phyloP scores from a whole-genome alignment of 202 grass and related monocot species.

The Eragrostis tef region DNA sequence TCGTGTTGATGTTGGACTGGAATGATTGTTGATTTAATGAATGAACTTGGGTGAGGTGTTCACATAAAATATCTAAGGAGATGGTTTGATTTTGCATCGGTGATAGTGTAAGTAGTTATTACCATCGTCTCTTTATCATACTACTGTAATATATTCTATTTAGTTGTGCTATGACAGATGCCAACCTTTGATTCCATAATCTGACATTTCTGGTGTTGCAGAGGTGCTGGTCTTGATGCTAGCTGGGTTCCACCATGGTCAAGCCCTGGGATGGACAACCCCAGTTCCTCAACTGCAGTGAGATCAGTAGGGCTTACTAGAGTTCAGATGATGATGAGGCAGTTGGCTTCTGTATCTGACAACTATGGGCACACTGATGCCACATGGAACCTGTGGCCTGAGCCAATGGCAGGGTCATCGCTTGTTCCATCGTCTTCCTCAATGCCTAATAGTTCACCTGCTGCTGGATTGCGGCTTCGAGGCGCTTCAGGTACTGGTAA shows the following conservation, averaged over 20 bases:
- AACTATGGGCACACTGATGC: slow-evolving; percentile 68
- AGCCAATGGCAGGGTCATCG: slow-evolving; percentile 53
- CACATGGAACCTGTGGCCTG: slow-evolving; percentile 70
- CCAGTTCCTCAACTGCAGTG: slow-evolving; percentile 73
- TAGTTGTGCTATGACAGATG: slow-evolving; percentile 12
- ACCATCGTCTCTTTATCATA: background rate
- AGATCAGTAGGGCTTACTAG: slow-evolving; percentile 80
- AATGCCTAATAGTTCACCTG: slow-evolving; percentile 52
- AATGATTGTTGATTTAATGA: background rate
- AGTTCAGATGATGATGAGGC: slow-evolving; percentile 99
- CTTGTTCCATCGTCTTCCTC: slow-evolving; percentile 63
- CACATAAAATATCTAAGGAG: background rate
- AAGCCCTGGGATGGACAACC: slow-evolving; percentile 61
- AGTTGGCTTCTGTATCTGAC: slow-evolving; percentile 76
- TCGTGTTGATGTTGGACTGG: slow-evolving; percentile 2
- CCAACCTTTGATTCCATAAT: slow-evolving; percentile 40
- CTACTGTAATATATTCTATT: background rate
- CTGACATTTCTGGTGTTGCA: slow-evolving; percentile 54
- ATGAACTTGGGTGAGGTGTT: background rate
- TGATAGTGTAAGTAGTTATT: background rate
- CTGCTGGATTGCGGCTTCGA: slow-evolving; percentile 68
- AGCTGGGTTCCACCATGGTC: slow-evolving; percentile 76
- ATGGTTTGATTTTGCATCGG: slow-evolving; percentile 27
- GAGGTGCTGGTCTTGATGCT: slow-evolving; percentile 77
- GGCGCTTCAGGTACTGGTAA: slow-evolving; percentile 50